Evolutionary conservation across 176 grass and related monocot genomes (phyloP), one percentile per base, ranked within the genome.

Genomic region (Puccinellia tenuiflora): DNA sequence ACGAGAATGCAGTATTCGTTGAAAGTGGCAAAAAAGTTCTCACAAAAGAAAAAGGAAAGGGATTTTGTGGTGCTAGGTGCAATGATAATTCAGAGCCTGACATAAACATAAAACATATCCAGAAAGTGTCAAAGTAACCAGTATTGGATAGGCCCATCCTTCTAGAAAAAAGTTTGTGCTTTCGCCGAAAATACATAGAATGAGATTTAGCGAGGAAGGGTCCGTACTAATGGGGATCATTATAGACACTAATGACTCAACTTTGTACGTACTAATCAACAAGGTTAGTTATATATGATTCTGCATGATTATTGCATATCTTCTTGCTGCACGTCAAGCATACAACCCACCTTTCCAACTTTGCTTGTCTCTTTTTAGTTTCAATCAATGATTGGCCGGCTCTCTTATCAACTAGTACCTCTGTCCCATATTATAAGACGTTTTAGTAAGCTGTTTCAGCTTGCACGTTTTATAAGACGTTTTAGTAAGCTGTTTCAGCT

Each of bases 11-110:
- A 73, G 38, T 68, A 50, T 86, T 24, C 48, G 26, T 7, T 78
- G 11, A 86, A 66, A 82, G 79, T 46, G 56, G 45, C 73, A 65
- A 63, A 67, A n/a, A 82, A 66, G 11, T 5, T 48, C 31, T 57
- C 42, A 43, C 65, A 56, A 73, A 90, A 83, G 16, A 77, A 62
- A 80, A 9, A 61, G 64, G 65, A 78, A 12, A 70, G 56, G 54
- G 46, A 83, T 83, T 67, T 40, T 74, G 73, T 53, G 35, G 64
- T 70, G 53, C n/a, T 30, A 4, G 17, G 38, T 61, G 48, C 73
- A 82, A 86, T 90, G 46, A 90, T 90, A 86, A 56, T 57, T 66
- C 74, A 73, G 66, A 79, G 78, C 38, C 56, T 90, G 79, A 73
- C 55, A 65, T 12, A 59, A 33, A 53, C 26, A 86, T 46, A 78